Evolutionary conservation across 116 monocot species (phyloP), one percentile per base, ranked within the genome.

Genomic region (Iris pallida): DNA sequence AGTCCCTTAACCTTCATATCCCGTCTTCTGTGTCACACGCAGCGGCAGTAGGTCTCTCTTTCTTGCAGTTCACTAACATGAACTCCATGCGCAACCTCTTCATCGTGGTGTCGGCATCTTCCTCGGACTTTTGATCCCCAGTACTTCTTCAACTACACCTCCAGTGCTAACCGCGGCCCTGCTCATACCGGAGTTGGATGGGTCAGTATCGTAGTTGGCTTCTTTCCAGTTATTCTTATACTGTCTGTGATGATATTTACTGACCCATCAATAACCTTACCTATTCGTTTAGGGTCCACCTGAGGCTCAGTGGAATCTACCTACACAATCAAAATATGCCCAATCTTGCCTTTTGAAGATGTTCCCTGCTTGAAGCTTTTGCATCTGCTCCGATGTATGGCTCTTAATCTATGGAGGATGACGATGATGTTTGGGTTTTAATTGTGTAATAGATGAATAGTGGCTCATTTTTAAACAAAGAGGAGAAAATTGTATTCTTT

Each of bases 61-160:
- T 97, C 72, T 66, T 97, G 72, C 97, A 97, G 78, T 98, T 98
- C 82, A 98, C 98, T 46, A 98, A 98, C 83, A 98, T 98, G 98
- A 98, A 98, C 78, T 97, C 97, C 7, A 87, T 92, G 92, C 78
- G 97, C 46, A 97, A 87, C 73, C 86, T 90, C 65, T 92, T 92
- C 79, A 97, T 97, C 54, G 62, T 57, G 92, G 97, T 7, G 85
- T 92, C 64, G 78, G 90, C 7, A 70, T 97, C 42, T 97, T 97
- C 74, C 97, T 97, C 0, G 97, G 97, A 11, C 70, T 97, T 0
- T 97, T 92, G 14, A 75, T 97, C 97, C 97, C 0, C 74, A 97
- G 20, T 97, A 97, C 71, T 97, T 97, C 83, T 81, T 81, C 63
- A 76, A 68, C 61, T 97, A 87, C 64, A 74, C 76, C n/a, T 16